Evolutionary conservation across 2,329 filamentous ascomycete genomes (phyloP).

Genomic region (Hymenoscyphus occultus): DNA sequence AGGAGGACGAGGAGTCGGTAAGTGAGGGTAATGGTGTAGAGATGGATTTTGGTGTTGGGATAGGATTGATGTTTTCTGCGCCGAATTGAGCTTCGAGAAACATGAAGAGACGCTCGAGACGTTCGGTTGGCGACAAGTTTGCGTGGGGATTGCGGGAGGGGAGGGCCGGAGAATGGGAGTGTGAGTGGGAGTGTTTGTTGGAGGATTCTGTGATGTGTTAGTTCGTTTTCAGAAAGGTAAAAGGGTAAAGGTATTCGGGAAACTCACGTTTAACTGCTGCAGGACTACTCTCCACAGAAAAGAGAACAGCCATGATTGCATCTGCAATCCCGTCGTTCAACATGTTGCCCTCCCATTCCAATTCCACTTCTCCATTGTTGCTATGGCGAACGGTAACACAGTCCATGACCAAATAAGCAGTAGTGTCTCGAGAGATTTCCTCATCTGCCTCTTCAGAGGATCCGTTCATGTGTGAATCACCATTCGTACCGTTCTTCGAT

Average conservation of each 20-base stretch:
- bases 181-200: constrained; percentile 53
- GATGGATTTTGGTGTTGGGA: constrained; percentile 54
- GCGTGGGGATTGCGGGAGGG: constrained; percentile 68
- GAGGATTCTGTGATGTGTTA: constrained; percentile 50
- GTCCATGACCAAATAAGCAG: constrained; percentile 78
- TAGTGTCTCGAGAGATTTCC: constrained; percentile 53
- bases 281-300: constrained; percentile 89
- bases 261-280: constrained; percentile 84
- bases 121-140: constrained; percentile 67
- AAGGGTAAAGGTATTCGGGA: constrained; percentile 15
- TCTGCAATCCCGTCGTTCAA: constrained; percentile 98
- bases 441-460: constrained; percentile 59
- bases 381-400: constrained; percentile 80
- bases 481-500: constrained; percentile 42
- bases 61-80: constrained; percentile 73
- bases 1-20: too few relatives aligned
- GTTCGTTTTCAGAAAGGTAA: constrained; percentile 7
- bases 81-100: constrained; percentile 98
- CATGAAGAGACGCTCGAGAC: constrained; percentile 82
- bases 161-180: constrained; percentile 48
- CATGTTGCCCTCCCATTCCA: constrained; percentile 98
- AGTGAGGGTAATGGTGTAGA: constrained; percentile 28
- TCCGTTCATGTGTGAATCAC: constrained; percentile 39
- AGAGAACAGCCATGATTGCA: constrained; percentile 87
- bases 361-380: constrained; percentile 74